Conservation (phyloP, 2,329 filamentous ascomycete genomes). For the Paraconiothyrium brasiliense region DNA sequence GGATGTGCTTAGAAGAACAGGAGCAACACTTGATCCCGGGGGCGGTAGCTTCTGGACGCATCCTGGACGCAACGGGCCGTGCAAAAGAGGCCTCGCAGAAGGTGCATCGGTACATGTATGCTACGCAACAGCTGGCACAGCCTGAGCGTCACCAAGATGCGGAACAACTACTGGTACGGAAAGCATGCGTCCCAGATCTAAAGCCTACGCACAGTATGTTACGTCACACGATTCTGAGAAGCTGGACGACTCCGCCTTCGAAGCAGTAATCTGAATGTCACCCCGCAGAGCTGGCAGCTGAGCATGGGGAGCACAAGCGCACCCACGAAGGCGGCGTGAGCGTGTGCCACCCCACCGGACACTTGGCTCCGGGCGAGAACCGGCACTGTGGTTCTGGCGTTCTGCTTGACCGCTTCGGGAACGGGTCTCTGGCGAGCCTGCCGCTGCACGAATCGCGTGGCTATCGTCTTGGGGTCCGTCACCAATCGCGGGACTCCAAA, state of each 20-base stretch:
- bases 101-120: not conserved
- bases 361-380: slow-evolving; percentile 39
- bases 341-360: slow-evolving; percentile 47
- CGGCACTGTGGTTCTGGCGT: slow-evolving; percentile 45
- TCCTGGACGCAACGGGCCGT: slow-evolving; percentile 12
- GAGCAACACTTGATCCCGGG: slow-evolving; percentile 2
- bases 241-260: not conserved
- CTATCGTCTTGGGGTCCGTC: slow-evolving; percentile 28
- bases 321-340: slow-evolving; percentile 45
- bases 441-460: slow-evolving; percentile 48
- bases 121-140: slow-evolving; percentile 2
- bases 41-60: not conserved
- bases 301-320: slow-evolving; percentile 35
- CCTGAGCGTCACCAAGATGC: no score
- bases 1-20: not conserved
- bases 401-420: slow-evolving; percentile 28
- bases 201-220: not conserved
- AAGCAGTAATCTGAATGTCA: slow-evolving; percentile 12
- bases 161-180: no score
- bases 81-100: not conserved
- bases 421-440: slow-evolving; percentile 35
- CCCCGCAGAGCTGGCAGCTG: slow-evolving; percentile 35
- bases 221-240: not conserved
- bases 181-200: no score
- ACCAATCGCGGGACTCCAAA: slow-evolving; percentile 34